Conservation (phyloP, 2,329 filamentous ascomycete species). For the Biscogniauxia sp. region DNA sequence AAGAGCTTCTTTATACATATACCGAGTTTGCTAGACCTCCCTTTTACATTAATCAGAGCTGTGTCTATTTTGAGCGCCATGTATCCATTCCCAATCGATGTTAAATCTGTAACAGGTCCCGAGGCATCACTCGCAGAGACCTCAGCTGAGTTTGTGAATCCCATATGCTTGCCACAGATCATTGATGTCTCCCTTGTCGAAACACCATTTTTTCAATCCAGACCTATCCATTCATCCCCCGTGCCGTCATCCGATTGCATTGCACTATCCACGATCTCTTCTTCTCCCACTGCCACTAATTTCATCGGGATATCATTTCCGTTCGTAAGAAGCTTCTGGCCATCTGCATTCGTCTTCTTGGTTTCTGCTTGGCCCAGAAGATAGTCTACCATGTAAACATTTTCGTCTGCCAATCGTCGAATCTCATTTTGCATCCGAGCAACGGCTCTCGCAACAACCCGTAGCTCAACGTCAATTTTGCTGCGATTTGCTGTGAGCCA, state of each 20-base stretch:
- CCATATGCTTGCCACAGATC: neutral
- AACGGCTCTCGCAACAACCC: conserved; percentile 78
- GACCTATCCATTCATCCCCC: conserved; percentile 33
- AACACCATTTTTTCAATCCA: conserved; percentile 24
- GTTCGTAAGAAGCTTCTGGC: conserved; percentile 9
- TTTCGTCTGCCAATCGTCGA: conserved; percentile 79
- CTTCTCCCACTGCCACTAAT: conserved; percentile 19
- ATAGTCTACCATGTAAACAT: conserved; percentile 86
- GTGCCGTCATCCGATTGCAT: conserved; percentile 23
- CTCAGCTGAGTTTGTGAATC: neutral
- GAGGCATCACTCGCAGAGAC: neutral
- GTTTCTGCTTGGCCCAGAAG: conserved; percentile 53
- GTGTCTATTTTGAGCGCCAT: neutral
- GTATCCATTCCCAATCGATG: neutral
- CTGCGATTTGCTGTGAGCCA: conserved; percentile 79
- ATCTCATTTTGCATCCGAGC: conserved; percentile 79
- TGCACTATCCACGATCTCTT: conserved; percentile 14
- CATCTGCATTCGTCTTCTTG: conserved; percentile 12
- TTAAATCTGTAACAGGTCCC: neutral
- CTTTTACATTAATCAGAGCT: neutral
- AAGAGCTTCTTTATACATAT: neutral
- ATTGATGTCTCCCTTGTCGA: neutral
- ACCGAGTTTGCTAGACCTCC: neutral
- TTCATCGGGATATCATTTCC: conserved; percentile 23
- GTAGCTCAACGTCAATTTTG: conserved; percentile 78